Evolutionary conservation across 495 filamentous ascomycete genomes (phyloP), one percentile per base, ranked within the genome.

Genomic region (Apodospora peruviana): DNA sequence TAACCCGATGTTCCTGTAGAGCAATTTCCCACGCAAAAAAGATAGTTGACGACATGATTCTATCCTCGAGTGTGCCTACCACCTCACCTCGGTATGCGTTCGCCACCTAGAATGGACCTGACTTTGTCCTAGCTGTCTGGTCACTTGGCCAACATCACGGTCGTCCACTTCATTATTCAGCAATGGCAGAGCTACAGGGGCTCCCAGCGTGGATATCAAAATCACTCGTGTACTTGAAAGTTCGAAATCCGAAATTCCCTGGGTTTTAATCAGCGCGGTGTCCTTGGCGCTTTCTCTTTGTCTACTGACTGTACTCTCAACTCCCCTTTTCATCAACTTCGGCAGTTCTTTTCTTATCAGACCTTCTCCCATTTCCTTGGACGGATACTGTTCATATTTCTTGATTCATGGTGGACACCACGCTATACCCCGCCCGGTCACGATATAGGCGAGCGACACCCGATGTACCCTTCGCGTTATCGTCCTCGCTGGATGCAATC

Each of bases 201-300:
- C 52, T 36, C 47, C 29, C 24, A 41, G 46, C 50, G 50, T 42
- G 18, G 54, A 53, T 50, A 52, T 48, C 27, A 57, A 50, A 51
- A 48, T 21, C 40, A 29, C 42, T 45, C n/a, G 23, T 52, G 43
- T 46, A 47, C 14, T 42, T 41, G 46, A 48, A 37, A 16, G 12
- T 46, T 51, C 22, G 40, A 22, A 25, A 22, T 48, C 40, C 32
- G 34, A 50, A 20, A 47, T 29, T 51, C 45, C 16, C 45, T 48
- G 37, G 22, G 10, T 50, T 50, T 48, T 48, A 43, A 40, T 53
- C 17, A 49, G 43, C 53, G 48, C 9, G 55, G 46, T 50, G 43
- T 50, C 48, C 36, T 39, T 5, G 38, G 22, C 35, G 19, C 36
- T 45, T 37, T 35, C 24, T 40, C 50, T 45, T 8, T 20, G 23